Evolutionary conservation across 2,329 filamentous ascomycete species (phyloP).

Genomic region (Fusarium kyushuense): DNA sequence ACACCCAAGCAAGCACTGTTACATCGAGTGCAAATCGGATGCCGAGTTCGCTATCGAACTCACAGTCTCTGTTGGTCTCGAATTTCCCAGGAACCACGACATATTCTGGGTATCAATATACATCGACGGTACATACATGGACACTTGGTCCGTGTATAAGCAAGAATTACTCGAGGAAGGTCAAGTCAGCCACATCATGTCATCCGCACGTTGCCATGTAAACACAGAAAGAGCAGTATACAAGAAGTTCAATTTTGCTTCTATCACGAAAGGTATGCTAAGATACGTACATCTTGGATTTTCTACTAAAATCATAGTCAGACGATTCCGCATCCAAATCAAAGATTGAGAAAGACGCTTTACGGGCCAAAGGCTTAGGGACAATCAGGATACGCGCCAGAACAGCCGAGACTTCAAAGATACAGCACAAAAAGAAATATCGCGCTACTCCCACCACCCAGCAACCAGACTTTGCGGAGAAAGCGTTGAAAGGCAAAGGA

Average conservation of each 20-base stretch:
- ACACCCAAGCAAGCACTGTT: slow-evolving; percentile 18
- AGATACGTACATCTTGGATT: rapidly evolving
- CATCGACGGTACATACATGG: slow-evolving; percentile 31
- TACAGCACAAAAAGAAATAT: rapidly evolving
- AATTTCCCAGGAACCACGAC: not conserved
- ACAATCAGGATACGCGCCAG: slow-evolving; percentile 12
- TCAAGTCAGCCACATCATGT: rapidly evolving
- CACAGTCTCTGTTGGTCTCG: not conserved
- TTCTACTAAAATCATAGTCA: not conserved
- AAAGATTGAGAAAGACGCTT: not conserved
- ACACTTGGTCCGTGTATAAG: too few relatives aligned
- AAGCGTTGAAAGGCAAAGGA: slow-evolving; percentile 47
- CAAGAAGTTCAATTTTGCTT: slow-evolving; percentile 30
- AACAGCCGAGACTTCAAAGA: not conserved
- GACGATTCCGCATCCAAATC: not conserved
- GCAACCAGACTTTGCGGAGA: slow-evolving; percentile 30
- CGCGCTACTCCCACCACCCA: not conserved
- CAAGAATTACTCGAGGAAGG: rapidly evolving
- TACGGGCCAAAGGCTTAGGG: slow-evolving; percentile 18
- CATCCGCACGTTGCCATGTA: not conserved
- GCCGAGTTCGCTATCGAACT: slow-evolving; percentile 35
- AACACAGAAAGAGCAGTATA: rapidly evolving
- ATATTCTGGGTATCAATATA: rapidly evolving
- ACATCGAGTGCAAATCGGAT: slow-evolving; percentile 44
- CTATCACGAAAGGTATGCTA: slow-evolving; percentile 2